Conservation (phyloP, 2,329 filamentous ascomycete species). For the Exophiala viscosa region DNA sequence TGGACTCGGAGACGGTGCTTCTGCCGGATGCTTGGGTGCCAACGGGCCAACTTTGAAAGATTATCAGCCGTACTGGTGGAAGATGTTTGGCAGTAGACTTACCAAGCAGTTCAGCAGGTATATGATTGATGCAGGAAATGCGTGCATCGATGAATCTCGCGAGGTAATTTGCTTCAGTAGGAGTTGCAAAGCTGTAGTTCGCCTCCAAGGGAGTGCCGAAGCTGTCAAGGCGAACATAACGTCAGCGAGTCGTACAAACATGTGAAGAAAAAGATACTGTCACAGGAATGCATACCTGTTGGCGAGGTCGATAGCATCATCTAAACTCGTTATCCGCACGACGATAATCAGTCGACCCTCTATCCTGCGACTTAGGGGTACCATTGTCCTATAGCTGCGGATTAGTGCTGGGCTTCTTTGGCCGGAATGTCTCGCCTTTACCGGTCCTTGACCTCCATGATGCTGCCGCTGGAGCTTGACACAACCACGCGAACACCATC, state of each 20-base stretch:
- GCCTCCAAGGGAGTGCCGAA: constrained; percentile 39
- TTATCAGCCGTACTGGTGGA: too few relatives aligned
- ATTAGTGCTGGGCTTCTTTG: not conserved
- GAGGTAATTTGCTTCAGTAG: constrained; percentile 55
- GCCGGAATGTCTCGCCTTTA: constrained; percentile 8
- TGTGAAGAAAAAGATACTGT: not conserved
- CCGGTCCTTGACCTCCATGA: constrained; percentile 32
- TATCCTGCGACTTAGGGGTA: constrained; percentile 39
- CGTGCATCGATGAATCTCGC: constrained; percentile 53
- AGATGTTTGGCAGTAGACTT: constrained; percentile 19
- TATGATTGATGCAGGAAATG: constrained; percentile 54
- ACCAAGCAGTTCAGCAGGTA: constrained; percentile 53
- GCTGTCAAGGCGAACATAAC: constrained; percentile 12
- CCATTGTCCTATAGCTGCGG: not conserved
- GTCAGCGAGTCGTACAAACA: not conserved
- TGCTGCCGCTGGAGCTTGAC: constrained; percentile 31
- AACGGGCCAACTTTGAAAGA: constrained; percentile 9
- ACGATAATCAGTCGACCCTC: constrained; percentile 44
- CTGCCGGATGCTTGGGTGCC: constrained; percentile 6
- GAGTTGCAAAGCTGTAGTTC: constrained; percentile 52
- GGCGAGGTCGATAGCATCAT: constrained; percentile 52
- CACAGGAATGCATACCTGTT: constrained; percentile 33
- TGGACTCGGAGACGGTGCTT: constrained; percentile 26
- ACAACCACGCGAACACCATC: constrained; percentile 24
- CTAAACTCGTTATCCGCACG: constrained; percentile 48